phyloP scores from a whole-genome alignment of 192 early-diverging fungal species.

The Backusella macrospora region DNA sequence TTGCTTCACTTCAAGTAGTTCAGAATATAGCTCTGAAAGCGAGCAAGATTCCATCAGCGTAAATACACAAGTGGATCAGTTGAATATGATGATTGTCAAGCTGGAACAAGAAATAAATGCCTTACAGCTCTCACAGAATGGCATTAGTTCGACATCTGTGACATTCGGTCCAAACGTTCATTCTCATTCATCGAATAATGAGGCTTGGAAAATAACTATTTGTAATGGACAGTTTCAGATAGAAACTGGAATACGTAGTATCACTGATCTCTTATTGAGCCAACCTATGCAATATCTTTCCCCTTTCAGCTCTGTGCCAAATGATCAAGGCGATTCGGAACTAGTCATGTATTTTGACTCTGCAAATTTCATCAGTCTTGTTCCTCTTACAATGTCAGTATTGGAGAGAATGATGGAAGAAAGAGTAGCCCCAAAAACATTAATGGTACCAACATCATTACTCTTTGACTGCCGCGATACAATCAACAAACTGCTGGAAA shows the following conservation, averaged over 20 bases:
- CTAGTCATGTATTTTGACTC: not conserved
- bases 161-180: not conserved
- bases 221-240: not conserved
- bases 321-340: not conserved
- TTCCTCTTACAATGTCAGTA: conserved; percentile 2
- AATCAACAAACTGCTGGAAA: not conserved
- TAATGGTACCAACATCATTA: not conserved
- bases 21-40: not conserved
- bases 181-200: not conserved
- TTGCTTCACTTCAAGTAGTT: not conserved
- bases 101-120: not conserved
- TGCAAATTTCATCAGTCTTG: not conserved
- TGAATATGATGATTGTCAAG: not conserved
- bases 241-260: conserved; percentile 4
- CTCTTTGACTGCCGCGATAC: not conserved
- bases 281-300: not conserved
- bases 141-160: not conserved
- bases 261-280: not conserved
- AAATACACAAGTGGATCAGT: not conserved
- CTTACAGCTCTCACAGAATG: not conserved
- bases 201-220: not conserved
- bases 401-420: not conserved
- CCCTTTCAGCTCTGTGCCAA: not conserved
- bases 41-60: not conserved
- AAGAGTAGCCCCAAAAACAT: not conserved